phyloP scores from a whole-genome alignment of 2,329 filamentous ascomycete species.

The Sodiomyces alkalinus region DNA sequence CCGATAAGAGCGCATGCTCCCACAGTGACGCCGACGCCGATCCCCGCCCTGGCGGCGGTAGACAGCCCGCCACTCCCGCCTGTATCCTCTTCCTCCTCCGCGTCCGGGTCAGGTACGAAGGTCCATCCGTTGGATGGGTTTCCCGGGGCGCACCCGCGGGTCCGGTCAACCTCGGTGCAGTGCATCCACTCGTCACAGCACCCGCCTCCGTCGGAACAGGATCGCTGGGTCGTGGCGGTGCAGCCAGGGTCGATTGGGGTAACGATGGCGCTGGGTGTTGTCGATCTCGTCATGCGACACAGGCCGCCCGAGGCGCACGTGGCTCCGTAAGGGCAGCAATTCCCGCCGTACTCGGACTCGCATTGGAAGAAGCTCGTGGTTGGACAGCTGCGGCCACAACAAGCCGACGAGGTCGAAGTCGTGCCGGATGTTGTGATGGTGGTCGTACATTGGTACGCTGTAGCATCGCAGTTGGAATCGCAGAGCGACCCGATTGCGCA shows the following conservation, averaged over 20 bases:
- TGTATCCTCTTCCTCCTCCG: slow-evolving; percentile 12
- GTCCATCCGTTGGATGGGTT: slow-evolving; percentile 4
- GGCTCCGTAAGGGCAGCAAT: slow-evolving; percentile 32
- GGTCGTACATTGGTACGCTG: slow-evolving; percentile 18
- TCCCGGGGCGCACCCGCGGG: slow-evolving; percentile 23
- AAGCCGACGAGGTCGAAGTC: slow-evolving; percentile 14
- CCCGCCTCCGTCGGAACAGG: slow-evolving; percentile 28
- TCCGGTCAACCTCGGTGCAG: slow-evolving; percentile 23
- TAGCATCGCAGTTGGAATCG: slow-evolving; percentile 20
- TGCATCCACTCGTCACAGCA: slow-evolving; percentile 31
- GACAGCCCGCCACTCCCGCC: slow-evolving; percentile 18
- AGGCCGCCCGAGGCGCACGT: slow-evolving; percentile 21
- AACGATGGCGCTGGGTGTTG: slow-evolving; percentile 13
- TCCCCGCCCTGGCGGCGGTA: slow-evolving; percentile 37
- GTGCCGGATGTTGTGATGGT: slow-evolving; percentile 12
- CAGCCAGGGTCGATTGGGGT: slow-evolving; percentile 25
- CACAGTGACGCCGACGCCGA: slow-evolving; percentile 36
- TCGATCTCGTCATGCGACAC: slow-evolving; percentile 17
- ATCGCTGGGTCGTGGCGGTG: slow-evolving; percentile 23
- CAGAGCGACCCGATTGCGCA: slow-evolving; percentile 28
- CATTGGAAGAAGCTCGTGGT: slow-evolving; percentile 28
- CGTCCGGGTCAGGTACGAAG: slow-evolving; percentile 4
- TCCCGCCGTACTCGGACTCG: slow-evolving; percentile 24
- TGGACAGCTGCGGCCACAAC: slow-evolving; percentile 25
- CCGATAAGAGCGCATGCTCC: slow-evolving; percentile 26